Conservation (phyloP, 805 yeast genomes). For the Sporopachydermia quercuum region DNA sequence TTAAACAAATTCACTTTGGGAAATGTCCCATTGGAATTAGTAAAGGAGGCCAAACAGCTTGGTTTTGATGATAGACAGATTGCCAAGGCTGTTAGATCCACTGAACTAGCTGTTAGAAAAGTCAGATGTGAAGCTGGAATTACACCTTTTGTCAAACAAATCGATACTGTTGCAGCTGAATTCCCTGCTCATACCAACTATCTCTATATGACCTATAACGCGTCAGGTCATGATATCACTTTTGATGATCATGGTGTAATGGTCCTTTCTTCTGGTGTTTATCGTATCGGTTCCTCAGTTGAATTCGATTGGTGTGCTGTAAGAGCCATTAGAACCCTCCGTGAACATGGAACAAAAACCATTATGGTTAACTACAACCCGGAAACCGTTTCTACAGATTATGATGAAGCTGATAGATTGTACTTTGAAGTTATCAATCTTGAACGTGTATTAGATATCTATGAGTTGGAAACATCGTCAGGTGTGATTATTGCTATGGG, state of each 20-base stretch:
- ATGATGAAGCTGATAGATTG: slow-evolving; percentile 93
- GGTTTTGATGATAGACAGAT: slow-evolving; percentile 96
- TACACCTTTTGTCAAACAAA: slow-evolving; percentile 87
- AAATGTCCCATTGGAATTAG: slow-evolving; percentile 42
- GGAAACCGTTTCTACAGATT: slow-evolving; percentile 97
- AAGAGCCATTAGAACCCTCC: slow-evolving; percentile 83
- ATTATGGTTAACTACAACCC: slow-evolving; percentile 97
- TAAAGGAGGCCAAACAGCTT: slow-evolving; percentile 84
- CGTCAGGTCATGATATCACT: slow-evolving; percentile 71
- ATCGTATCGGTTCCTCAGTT: slow-evolving; percentile 96
- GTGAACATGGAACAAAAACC: slow-evolving; percentile 77
- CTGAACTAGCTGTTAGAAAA: slow-evolving; percentile 86
- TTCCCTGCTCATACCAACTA: slow-evolving; percentile 95
- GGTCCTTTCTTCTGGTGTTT: slow-evolving; percentile 97
- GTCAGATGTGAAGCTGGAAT: slow-evolving; percentile 77
- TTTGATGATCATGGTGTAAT: slow-evolving; percentile 88
- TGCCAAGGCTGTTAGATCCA: slow-evolving; percentile 75
- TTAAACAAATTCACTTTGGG: slow-evolving; percentile 15
- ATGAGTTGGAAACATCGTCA: slow-evolving; percentile 74
- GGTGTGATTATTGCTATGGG: slow-evolving; percentile 98
- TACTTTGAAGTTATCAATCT: slow-evolving; percentile 91
- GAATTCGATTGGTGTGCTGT: slow-evolving; percentile 99
- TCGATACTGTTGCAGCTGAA: slow-evolving; percentile 98
- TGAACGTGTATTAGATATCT: slow-evolving; percentile 89
- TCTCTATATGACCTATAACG: slow-evolving; percentile 88